phyloP scores from a whole-genome alignment of 257 asterid species.

The Gentiana dahurica region DNA sequence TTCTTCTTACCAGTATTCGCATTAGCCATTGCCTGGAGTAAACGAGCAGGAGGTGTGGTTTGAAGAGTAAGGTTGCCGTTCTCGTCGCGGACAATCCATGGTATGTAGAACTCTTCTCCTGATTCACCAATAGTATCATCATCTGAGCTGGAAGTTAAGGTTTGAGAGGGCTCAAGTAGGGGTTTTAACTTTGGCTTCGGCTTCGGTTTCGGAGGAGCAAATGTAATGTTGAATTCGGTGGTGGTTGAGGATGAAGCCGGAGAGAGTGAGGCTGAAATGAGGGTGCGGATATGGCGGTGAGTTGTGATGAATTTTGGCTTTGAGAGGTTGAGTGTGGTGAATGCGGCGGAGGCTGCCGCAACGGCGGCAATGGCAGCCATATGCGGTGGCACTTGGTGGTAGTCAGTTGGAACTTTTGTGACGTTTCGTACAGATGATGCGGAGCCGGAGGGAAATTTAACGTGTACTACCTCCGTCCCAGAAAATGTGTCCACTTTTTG shows the following conservation, averaged over 20 bases:
- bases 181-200: constrained; percentile 39
- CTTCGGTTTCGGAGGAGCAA: constrained; percentile 46
- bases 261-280: constrained; percentile 35
- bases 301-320: constrained; percentile 18
- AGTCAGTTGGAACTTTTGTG: constrained; percentile 9
- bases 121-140: constrained; percentile 16
- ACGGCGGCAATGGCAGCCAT: constrained; percentile 67
- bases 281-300: constrained; percentile 41
- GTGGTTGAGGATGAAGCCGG: constrained; percentile 28
- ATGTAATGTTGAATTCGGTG: constrained; percentile 55
- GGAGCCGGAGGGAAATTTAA: background rate
- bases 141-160: constrained; percentile 18
- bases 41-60: constrained; percentile 42
- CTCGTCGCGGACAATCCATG: constrained; percentile 70
- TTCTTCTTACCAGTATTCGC: constrained; percentile 49
- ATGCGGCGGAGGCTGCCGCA: constrained; percentile 43
- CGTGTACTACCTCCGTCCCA: too few species aligned
- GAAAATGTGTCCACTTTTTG: too few species aligned
- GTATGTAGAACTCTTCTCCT: constrained; percentile 41
- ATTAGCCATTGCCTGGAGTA: constrained; percentile 41
- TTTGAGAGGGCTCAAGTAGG: constrained; percentile 13
- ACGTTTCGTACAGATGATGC: background rate
- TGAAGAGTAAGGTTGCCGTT: constrained; percentile 47
- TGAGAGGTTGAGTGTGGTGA: constrained; percentile 38
- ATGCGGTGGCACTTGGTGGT: constrained; percentile 2